phyloP scores from a whole-genome alignment of 148 eudicot species.

The Persicaria tinctoria region DNA sequence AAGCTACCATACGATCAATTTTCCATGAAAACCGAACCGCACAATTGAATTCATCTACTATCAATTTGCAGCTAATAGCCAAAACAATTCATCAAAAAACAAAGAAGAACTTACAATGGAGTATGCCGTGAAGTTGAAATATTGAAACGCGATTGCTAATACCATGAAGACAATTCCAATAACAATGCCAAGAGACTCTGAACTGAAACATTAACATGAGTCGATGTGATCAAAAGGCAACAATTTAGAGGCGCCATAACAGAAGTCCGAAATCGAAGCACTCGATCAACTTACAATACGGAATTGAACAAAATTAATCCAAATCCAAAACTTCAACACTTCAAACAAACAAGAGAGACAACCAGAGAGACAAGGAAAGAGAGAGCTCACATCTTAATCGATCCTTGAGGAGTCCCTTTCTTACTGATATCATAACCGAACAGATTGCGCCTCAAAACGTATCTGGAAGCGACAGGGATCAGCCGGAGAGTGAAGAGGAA shows the following conservation, averaged over 20 bases:
- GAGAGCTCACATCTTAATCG: slow-evolving; percentile 76
- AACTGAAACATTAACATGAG: too few relatives aligned
- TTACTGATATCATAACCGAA: slow-evolving; percentile 88
- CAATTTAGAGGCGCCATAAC: too few relatives aligned
- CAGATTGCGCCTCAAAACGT: slow-evolving; percentile 68
- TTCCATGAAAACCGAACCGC: background rate
- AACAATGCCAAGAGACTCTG: too few relatives aligned
- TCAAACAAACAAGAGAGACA: too few relatives aligned
- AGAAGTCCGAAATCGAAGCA: too few relatives aligned
- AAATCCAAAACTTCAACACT: too few relatives aligned
- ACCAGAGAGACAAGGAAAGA: too few relatives aligned
- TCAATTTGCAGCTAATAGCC: slow-evolving; percentile 6
- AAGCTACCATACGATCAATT: background rate
- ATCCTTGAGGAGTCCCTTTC: slow-evolving; percentile 78
- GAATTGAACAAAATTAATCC: too few relatives aligned
- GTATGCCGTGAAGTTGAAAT: slow-evolving; percentile 82
- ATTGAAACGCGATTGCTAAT: slow-evolving; percentile 68
- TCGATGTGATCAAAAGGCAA: too few relatives aligned
- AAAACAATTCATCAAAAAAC: slow-evolving; percentile 1
- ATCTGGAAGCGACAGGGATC: slow-evolving; percentile 86
- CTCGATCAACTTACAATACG: too few relatives aligned
- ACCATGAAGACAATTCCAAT: too few relatives aligned
- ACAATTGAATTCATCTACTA: background rate
- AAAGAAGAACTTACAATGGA: slow-evolving; percentile 51
- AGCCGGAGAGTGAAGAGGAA: slow-evolving; percentile 44